Conservation (phyloP, 768 basidiomycete genomes). For the Xerocomellus amylosporus region DNA sequence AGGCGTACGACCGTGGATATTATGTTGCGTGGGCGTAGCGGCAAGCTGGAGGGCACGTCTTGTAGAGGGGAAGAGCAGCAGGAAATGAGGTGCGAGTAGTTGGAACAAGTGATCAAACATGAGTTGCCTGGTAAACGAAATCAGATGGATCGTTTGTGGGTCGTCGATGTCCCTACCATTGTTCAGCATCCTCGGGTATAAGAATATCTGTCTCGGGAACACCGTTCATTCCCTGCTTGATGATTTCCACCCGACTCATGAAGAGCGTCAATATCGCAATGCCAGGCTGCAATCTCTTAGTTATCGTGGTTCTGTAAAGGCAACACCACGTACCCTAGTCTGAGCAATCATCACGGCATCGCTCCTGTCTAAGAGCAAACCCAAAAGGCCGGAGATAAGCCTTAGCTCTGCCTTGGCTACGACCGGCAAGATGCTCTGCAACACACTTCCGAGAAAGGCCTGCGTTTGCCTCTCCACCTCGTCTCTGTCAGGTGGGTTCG, state of each 20-base stretch:
- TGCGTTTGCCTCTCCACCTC: slow-evolving; percentile 90
- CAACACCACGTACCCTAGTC: slow-evolving; percentile 62
- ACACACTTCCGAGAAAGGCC: slow-evolving; percentile 77
- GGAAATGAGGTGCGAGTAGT: slow-evolving; percentile 70
- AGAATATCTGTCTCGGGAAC: slow-evolving; percentile 58
- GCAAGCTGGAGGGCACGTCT: slow-evolving; percentile 51
- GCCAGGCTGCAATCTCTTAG: slow-evolving; percentile 64
- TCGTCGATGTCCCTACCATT: slow-evolving; percentile 56
- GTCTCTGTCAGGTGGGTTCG: slow-evolving; percentile 41
- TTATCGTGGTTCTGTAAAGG: not conserved
- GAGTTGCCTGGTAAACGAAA: slow-evolving; percentile 57
- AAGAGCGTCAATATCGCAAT: slow-evolving; percentile 88
- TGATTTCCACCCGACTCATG: slow-evolving; percentile 87
- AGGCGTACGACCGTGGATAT: slow-evolving; percentile 49
- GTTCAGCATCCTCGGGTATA: slow-evolving; percentile 70
- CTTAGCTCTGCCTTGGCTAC: slow-evolving; percentile 77
- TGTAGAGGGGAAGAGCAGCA: slow-evolving; percentile 86
- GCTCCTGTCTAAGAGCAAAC: slow-evolving; percentile 75
- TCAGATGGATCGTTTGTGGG: slow-evolving; percentile 4
- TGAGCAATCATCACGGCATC: slow-evolving; percentile 69
- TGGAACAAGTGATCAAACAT: slow-evolving; percentile 89
- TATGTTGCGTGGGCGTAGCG: slow-evolving; percentile 35
- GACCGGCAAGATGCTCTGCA: slow-evolving; percentile 84
- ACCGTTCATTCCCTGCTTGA: slow-evolving; percentile 67
- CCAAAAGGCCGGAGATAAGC: slow-evolving; percentile 82